Conservation (phyloP, 73 alveolate genomes). For the Tetrahymena borealis region DNA sequence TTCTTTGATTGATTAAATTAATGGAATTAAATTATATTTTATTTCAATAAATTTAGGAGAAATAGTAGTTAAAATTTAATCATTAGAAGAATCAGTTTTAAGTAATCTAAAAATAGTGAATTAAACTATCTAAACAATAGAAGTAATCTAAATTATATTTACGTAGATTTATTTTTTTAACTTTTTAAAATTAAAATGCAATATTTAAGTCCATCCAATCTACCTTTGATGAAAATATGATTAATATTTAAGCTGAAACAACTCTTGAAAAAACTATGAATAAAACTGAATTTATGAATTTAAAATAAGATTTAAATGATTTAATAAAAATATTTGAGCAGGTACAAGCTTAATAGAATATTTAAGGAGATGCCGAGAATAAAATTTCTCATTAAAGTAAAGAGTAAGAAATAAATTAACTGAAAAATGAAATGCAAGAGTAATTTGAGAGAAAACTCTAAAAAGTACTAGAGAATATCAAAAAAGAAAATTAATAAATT, state of each 20-base stretch:
- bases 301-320: neutral
- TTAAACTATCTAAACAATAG: neutral
- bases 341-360: neutral
- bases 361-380: neutral
- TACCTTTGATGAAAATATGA: neutral
- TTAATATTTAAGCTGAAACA: neutral
- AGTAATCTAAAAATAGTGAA: neutral
- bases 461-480: neutral
- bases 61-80: neutral
- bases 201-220: neutral
- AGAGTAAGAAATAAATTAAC: neutral
- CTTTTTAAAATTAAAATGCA: neutral
- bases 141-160: neutral
- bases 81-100: neutral
- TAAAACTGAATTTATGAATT: neutral
- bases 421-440: neutral
- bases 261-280: neutral
- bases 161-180: neutral
- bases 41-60: neutral
- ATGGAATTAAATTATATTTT: neutral
- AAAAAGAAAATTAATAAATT: neutral
- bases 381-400: neutral
- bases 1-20: too few species aligned
- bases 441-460: neutral
- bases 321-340: neutral